A percentile compares a stretch with the other conserved stretches of the same genome.
Conservation (phyloP, 2,329 filamentous ascomycete genomes). For the Atkinsonella texensis region DNA sequence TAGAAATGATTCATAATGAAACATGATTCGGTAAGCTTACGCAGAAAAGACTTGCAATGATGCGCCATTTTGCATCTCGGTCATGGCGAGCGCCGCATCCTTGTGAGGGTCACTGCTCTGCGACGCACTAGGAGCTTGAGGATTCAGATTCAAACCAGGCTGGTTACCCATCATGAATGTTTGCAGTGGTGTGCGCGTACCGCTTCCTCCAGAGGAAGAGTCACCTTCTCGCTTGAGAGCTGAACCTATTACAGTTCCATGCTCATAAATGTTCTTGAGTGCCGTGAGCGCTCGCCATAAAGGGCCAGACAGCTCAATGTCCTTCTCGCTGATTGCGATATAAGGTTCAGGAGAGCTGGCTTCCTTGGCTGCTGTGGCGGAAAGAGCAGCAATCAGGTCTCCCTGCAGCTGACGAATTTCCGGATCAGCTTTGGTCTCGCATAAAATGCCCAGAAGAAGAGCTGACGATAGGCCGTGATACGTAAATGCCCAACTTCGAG, state of each 20-base stretch:
- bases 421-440: conserved; percentile 50
- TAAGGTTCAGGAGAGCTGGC: conserved; percentile 40
- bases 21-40: conserved; percentile 15
- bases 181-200: conserved; percentile 29
- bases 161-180: conserved; percentile 15
- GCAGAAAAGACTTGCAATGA: conserved; percentile 32
- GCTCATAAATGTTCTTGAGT: conserved; percentile 54
- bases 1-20: background rate
- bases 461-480: conserved; percentile 56
- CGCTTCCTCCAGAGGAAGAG: conserved; percentile 33
- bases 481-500: conserved; percentile 55
- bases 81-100: conserved; percentile 52
- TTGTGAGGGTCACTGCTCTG: conserved; percentile 39
- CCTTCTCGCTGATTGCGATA: conserved; percentile 42
- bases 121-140: conserved; percentile 16
- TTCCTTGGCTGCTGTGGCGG: conserved; percentile 52
- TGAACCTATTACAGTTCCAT: conserved; percentile 43
- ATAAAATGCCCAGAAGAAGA: conserved; percentile 49
- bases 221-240: conserved; percentile 37
- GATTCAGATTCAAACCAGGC: conserved; percentile 12
- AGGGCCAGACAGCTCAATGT: conserved; percentile 50
- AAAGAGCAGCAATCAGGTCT: conserved; percentile 50
- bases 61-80: conserved; percentile 49
- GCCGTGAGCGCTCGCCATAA: conserved; percentile 48
- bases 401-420: conserved; percentile 53